Evolutionary conservation across 768 basidiomycete genomes (phyloP).

Genomic region (Lentinula boryana): DNA sequence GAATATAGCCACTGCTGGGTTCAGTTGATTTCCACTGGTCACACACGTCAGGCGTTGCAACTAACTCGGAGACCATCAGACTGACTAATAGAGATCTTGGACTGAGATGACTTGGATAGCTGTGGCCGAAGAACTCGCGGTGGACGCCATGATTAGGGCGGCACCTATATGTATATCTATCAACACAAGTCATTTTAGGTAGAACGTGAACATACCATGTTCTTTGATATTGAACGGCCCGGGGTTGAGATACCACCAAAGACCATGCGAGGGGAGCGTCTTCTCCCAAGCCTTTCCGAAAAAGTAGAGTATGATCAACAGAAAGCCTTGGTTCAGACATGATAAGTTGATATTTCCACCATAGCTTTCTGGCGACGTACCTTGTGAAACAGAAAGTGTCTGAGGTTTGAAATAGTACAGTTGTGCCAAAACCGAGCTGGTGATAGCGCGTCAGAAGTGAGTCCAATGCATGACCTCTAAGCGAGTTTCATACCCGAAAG

Average conservation of each 20-base stretch:
- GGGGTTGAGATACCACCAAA: constrained; percentile 27
- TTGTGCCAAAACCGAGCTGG: constrained; percentile 23
- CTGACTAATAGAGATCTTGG: constrained; percentile 20
- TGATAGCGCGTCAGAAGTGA: constrained; percentile 4
- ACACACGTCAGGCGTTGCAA: constrained; percentile 3
- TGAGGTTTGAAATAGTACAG: constrained; percentile 34
- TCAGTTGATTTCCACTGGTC: constrained; percentile 17
- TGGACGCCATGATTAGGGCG: constrained; percentile 20
- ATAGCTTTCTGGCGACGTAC: constrained; percentile 23
- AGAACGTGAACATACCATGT: constrained; percentile 4
- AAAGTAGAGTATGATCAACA: constrained; percentile 14
- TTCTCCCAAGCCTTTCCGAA: constrained; percentile 11
- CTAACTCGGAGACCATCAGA: constrained; percentile 1
- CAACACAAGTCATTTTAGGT: constrained; percentile 7
- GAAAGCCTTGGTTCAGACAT: constrained; percentile 22
- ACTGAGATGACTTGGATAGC: constrained; percentile 28
- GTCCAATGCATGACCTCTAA: neutral
- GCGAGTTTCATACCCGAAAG: constrained; percentile 27
- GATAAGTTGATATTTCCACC: constrained; percentile 23
- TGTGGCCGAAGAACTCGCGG: constrained; percentile 23
- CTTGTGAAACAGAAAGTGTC: constrained; percentile 25
- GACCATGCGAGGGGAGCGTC: constrained; percentile 10
- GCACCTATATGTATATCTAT: constrained; percentile 3
- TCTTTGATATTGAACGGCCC: constrained; percentile 30
- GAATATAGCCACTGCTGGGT: constrained; percentile 22